Conservation (phyloP, 495 filamentous ascomycete species). For the Tricharina praecox region DNA sequence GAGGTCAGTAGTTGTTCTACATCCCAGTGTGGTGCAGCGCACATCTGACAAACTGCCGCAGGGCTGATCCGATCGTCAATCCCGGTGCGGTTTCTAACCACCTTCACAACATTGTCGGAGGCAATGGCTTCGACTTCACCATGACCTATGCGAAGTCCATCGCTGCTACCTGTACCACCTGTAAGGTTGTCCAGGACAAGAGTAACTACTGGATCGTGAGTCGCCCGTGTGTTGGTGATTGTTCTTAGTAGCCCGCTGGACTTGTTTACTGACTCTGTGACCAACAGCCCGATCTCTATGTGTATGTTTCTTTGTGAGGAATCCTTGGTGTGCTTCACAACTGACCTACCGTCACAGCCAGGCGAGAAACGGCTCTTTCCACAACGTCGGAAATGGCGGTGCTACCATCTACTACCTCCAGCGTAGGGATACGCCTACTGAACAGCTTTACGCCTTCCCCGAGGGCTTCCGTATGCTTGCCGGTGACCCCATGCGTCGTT, state of each 20-base stretch:
- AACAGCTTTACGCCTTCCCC: conserved; percentile 50
- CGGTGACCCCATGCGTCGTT: conserved; percentile 40
- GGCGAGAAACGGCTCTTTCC: conserved; percentile 46
- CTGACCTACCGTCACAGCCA: conserved; percentile 14
- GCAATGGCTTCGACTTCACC: conserved; percentile 46
- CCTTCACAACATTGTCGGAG: conserved; percentile 58
- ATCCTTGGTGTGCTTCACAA: not conserved
- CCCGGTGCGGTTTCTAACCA: conserved; percentile 43
- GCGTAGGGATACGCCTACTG: conserved; percentile 40
- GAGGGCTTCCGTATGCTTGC: conserved; percentile 57
- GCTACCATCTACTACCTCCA: conserved; percentile 58
- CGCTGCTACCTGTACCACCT: conserved; percentile 48
- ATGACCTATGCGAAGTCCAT: conserved; percentile 42
- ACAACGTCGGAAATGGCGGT: conserved; percentile 46
- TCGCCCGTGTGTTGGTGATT: conserved; percentile 40
- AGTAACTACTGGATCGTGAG: conserved; percentile 65
- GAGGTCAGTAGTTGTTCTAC: not conserved
- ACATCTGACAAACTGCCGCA: not conserved
- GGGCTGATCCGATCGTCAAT: conserved; percentile 55
- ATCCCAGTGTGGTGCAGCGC: not conserved
- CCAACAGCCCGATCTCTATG: conserved; percentile 2
- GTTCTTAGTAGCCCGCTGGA: not conserved
- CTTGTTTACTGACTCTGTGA: not conserved
- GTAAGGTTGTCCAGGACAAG: conserved; percentile 46
- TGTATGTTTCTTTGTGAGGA: not conserved